Percentiles rank a stretch among this genome's conserved stretches.
Evolutionary conservation across 148 eudicot genomes (phyloP).

Genomic region (Vaccinium vitisidaea): DNA sequence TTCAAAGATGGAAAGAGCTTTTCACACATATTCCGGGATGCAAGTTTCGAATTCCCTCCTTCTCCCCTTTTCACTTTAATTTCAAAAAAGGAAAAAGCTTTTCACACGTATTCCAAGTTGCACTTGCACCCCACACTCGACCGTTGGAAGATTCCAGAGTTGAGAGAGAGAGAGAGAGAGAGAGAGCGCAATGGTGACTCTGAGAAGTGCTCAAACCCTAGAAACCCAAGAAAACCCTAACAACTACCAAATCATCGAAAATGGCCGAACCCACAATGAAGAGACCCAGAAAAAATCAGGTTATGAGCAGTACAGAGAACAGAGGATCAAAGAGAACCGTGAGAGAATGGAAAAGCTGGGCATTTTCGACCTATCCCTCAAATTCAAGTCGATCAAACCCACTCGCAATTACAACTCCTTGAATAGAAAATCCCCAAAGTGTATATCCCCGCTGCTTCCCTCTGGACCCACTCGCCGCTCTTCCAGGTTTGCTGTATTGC

Average conservation of each 20-base stretch:
- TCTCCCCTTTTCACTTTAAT: not conserved
- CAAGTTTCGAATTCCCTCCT: conserved; percentile 10
- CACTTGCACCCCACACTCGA: conserved; percentile 21
- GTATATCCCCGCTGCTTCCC: conserved; percentile 24
- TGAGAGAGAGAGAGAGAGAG: conserved; percentile 11
- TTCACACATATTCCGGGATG: too few species aligned
- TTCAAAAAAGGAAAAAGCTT: not conserved
- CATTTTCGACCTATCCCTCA: conserved; percentile 65
- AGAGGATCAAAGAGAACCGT: conserved; percentile 74
- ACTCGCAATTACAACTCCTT: conserved; percentile 22
- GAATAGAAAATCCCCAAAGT: conserved; percentile 28
- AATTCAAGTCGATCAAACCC: conserved; percentile 50
- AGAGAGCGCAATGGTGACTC: conserved; percentile 25
- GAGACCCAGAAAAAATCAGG: conserved; percentile 21
- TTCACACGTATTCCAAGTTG: not conserved
- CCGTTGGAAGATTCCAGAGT: conserved; percentile 28
- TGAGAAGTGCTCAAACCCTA: conserved; percentile 9
- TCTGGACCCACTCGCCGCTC: conserved; percentile 69
- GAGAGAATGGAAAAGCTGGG: conserved; percentile 78
- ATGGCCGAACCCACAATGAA: conserved; percentile 15
- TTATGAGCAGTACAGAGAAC: conserved; percentile 67
- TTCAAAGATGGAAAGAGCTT: too few species aligned
- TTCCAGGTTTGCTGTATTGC: conserved; percentile 42
- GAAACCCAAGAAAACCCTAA: conserved; percentile 23
- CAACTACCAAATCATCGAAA: conserved; percentile 8